Base-by-base conservation (phyloP, 345 rosid genomes). In the Noccaea caerulescens region DNA sequence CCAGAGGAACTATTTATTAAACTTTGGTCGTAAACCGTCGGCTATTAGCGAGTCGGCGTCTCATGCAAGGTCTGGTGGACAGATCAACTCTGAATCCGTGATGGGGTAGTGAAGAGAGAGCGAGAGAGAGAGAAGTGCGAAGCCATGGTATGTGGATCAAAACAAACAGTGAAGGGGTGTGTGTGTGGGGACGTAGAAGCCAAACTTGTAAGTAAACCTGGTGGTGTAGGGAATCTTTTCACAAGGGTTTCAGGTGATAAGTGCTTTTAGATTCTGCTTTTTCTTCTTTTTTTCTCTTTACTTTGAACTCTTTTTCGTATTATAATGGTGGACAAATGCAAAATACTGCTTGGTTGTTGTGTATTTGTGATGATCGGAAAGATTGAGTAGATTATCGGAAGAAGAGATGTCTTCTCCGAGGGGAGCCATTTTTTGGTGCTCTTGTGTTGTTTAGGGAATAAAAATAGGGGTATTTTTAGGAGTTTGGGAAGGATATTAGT, bases 1-100 rank as follows among this genome's bases (percentile, higher is more conserved):
- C 65, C 98, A 95, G 85, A 79, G 87, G 81, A 92, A 90, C 77
- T 86, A 80, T 46, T 81, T 95, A 73, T 72, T 87, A 54, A 84
- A 81, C 68, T 92, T 92, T 71, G 91, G 96, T 53, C 95, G 84
- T 72, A 90, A 82, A 49, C 83, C 92, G 0, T 75, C 79, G 54
- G 79, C 85, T 7, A 57, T 70, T 13, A 79, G 81, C 14, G 89
- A 77, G 59, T 66, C 86, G 23, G 72, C 61, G 42, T 71, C 84
- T 10, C 86, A 73, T 79, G 77, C 82, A 41, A 85, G 85, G 20
- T 68, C 62, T 61, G 77, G 82, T 66, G 30, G 4, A 27, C 93
- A 73, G 47, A 81, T 77, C n/a, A 89, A 77, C 77, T 86, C 98
- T 0, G 97, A 91, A 73, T 87, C 88, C 14, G 96, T 89, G 60